Evolutionary conservation across 192 early-diverging fungal genomes (phyloP).

Genomic region (Entophlyctis luteolus): DNA sequence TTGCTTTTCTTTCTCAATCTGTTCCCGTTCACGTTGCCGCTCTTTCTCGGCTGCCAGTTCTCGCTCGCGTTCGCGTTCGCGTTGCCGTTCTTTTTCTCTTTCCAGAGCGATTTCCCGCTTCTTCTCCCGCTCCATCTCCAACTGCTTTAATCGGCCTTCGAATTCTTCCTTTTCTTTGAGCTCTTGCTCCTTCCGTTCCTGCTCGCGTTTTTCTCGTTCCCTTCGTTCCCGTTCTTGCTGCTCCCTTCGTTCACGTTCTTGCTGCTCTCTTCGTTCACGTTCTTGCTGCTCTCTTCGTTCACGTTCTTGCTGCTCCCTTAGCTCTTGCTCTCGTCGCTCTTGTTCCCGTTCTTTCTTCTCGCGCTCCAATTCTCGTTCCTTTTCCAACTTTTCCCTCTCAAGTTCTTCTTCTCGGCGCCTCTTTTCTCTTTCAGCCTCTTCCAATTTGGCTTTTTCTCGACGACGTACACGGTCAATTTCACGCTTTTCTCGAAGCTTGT

Average conservation of each 20-base stretch:
- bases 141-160: no score
- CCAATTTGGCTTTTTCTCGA: no score
- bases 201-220: not conserved
- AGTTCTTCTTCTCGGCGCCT: no score
- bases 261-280: not conserved
- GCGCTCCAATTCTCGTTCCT: not conserved
- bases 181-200: not conserved
- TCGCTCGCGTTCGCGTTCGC: not conserved
- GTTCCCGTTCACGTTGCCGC: not conserved
- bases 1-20: not conserved
- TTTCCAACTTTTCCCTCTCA: slow-evolving; percentile 34
- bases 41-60: not conserved
- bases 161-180: not conserved
- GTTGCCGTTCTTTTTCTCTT: not conserved
- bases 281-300: not conserved
- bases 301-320: not conserved
- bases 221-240: not conserved
- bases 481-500: no score
- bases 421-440: no score
- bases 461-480: no score
- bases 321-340: not conserved
- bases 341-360: no score
- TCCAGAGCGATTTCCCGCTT: not conserved
- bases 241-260: not conserved
- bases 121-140: not conserved